Base-by-base conservation (phyloP, 2,329 filamentous ascomycete genomes). In the Neoscytalidium dimidiatum region DNA sequence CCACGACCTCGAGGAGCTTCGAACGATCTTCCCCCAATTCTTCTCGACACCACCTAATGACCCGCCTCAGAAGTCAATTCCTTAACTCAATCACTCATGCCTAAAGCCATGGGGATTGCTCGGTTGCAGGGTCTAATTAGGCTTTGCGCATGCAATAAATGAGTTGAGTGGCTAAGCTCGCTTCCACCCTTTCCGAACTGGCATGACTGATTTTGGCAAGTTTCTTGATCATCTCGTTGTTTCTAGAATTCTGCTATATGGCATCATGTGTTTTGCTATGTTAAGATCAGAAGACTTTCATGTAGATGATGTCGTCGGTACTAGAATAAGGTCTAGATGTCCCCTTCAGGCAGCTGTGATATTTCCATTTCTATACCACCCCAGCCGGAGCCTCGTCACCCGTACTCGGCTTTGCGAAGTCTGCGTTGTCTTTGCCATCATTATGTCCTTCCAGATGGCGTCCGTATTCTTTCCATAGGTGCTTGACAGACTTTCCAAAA, bases 401-500 rank as follows among this genome's bases (percentile, higher is more conserved):
- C 17, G 13, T 28, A 14, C 43, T 21, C 3, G 41, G 9, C 28
- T 21, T 14, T 28, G 41, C 41, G 14, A n/a, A 17, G 23, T 33
- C 41, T n/a, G 41, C 29, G 11, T 31, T 17, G 9, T 62, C 21
- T 21, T 64, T 51, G 28, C 23, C 23, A 44, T 60, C 41, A 29
- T 60, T 26, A n/a, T 60, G 26, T n/a, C 41, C 19, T 19, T 64
- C 43, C 68, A 88, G 72, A 69, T 78, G 79, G 68, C 77, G 72
- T 29, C 80, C 83, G 78, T 97, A 97, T 66, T 92, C 88, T 21
- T 82, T 79, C 90, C 92, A 97, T 31, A 97, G 79, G 67, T 89
- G 81, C 49, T 85, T 81, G 0, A 97, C 87, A 0, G 84, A 82
- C 46, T 82, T 75, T 0, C 90, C 91, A 70, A 92, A 86, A 28